Conservation (phyloP, 2,329 filamentous ascomycete species). For the Sclerotinia trifoliorum region DNA sequence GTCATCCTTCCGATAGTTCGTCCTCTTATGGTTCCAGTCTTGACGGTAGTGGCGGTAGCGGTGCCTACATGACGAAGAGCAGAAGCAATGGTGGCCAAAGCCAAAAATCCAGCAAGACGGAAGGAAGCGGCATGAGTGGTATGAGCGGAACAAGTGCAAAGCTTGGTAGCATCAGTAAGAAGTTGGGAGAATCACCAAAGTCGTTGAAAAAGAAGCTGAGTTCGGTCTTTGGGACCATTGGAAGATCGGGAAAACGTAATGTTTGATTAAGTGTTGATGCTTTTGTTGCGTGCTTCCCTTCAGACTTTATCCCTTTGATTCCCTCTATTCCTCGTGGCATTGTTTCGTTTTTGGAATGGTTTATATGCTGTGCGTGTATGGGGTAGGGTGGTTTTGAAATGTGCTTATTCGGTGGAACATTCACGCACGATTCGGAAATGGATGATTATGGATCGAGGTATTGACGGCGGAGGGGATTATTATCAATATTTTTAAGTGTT, state of each 20-base stretch:
- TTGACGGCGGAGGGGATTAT: background rate
- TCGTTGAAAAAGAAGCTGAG: slow-evolving; percentile 20
- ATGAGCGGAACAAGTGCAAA: background rate
- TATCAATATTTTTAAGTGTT: slow-evolving; percentile 10
- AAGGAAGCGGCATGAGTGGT: background rate
- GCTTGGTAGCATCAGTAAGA: slow-evolving; percentile 6
- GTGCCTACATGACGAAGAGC: background rate
- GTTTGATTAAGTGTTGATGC: background rate
- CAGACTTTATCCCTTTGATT: background rate
- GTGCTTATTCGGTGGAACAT: background rate
- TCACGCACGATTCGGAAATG: background rate
- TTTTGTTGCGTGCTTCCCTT: background rate
- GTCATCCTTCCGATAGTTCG: background rate
- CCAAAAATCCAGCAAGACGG: background rate
- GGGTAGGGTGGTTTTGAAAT: background rate
- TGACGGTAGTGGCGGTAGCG: background rate
- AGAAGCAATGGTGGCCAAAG: background rate
- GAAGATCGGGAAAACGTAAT: background rate
- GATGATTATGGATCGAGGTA: background rate
- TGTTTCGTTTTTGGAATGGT: no score
- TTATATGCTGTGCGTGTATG: background rate
- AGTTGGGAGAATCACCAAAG: slow-evolving; percentile 2
- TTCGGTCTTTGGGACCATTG: slow-evolving; percentile 19
- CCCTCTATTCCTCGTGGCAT: background rate
- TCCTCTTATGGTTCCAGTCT: background rate